Evolutionary conservation across 768 basidiomycete genomes (phyloP), one percentile per base, ranked within the genome.

Genomic region (Trichaptum fuscoviolaceum): DNA sequence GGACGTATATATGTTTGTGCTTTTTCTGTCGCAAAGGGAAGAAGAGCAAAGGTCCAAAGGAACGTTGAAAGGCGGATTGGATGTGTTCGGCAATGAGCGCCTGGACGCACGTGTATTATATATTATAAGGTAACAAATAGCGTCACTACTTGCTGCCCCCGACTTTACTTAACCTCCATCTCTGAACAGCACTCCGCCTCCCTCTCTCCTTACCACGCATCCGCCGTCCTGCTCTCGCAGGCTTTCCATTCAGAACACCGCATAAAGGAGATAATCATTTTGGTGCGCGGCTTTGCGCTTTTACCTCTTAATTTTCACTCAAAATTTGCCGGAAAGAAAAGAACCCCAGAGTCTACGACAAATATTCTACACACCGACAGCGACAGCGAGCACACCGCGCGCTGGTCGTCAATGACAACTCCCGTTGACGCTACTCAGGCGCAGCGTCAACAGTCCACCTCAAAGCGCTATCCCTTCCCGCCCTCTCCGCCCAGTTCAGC

Each of bases 401-500:
- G 42, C 42, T 52, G 42, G 15, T 52, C 42, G 42, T 52, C 42
- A 4, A 52, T 52, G 42, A 52, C 42, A 52, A 15, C 42, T 20
- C 10, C 42, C 42, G 42, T 52, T 52, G 42, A 52, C 42, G 42
- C 42, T 52, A 52, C 42, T 52, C 42, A 52, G 42, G 42, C 42
- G 42, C 42, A 52, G 42, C 42, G 42, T 52, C 42, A 52, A 52
- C 20, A 2, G 15, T 52, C 42, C 42, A 15, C 42, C 20, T 52
- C 42, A 12, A 52, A 52, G 42, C 72, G 70, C n/a, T 77, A 77
- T 67, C 75, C 69, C 57, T 83, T 82, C 67, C 82, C 82, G 1
- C 75, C 81, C 59, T 83, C 83, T n/a, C 82, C 83, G 34, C 78
- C 83, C 9, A 80, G 76, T 65, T 82, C 84, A 35, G 77, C 79